Evolutionary conservation across 208 protist genomes (phyloP).

Genomic region (Sergeia podlipaevii): DNA sequence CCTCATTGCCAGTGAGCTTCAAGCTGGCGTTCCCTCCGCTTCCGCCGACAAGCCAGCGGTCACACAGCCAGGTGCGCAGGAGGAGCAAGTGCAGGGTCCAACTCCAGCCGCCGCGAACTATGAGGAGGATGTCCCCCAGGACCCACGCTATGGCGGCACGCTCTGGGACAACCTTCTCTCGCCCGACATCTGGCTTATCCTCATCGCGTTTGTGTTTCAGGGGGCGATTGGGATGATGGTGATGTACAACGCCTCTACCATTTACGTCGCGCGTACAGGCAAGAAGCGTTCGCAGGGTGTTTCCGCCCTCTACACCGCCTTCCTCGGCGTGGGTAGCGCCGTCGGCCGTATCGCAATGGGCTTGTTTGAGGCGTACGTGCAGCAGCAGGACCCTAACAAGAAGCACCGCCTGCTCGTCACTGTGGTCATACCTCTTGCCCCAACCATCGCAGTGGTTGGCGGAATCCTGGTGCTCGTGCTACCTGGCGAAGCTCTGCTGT

Average conservation of each 20-base stretch:
- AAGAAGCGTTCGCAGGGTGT: constrained; percentile 22
- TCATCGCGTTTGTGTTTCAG: constrained; percentile 50
- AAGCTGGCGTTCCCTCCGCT: neutral
- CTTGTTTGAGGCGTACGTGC: constrained; percentile 62
- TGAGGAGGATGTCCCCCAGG: constrained; percentile 33
- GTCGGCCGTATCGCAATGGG: constrained; percentile 52
- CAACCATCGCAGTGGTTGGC: constrained; percentile 43
- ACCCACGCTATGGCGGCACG: constrained; percentile 49
- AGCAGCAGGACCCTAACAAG: constrained; percentile 39
- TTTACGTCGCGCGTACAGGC: constrained; percentile 57
- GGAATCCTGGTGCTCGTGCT: constrained; percentile 57
- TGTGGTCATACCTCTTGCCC: constrained; percentile 32
- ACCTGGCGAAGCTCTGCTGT: constrained; percentile 46
- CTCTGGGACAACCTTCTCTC: constrained; percentile 27
- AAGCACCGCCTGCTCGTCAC: constrained; percentile 51
- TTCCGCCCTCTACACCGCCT: constrained; percentile 59
- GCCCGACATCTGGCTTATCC: constrained; percentile 49
- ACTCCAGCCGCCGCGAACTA: too few relatives aligned
- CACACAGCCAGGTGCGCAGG: constrained; percentile 2
- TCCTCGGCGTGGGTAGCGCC: constrained; percentile 55
- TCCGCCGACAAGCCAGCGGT: neutral
- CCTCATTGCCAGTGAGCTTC: neutral
- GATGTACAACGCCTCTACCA: constrained; percentile 62
- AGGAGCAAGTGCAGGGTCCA: constrained; percentile 5
- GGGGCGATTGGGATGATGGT: constrained; percentile 49